A percentile compares a stretch with the other conserved stretches of the same genome.
phyloP scores from a whole-genome alignment of 176 grass and related monocot genomes.

The Paspalum notatum region DNA sequence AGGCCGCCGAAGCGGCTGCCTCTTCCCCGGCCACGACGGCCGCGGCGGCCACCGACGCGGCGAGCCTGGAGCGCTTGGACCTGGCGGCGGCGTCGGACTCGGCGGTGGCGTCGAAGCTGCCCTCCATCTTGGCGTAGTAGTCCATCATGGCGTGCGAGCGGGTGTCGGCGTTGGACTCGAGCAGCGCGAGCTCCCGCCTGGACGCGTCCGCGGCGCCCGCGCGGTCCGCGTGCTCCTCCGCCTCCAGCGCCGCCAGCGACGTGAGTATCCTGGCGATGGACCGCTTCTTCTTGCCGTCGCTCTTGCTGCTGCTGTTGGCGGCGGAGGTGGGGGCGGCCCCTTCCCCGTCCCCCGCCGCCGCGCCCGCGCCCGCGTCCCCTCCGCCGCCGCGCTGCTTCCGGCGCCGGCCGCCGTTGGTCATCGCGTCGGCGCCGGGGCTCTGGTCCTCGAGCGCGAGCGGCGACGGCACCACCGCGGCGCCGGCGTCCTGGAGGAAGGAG shows the following conservation, averaged over 20 bases:
- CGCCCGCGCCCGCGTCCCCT: neutral
- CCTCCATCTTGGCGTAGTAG: slow-evolving; percentile 76
- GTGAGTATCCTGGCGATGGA: slow-evolving; percentile 75
- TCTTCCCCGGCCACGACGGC: slow-evolving; percentile 20
- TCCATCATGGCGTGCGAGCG: slow-evolving; percentile 70
- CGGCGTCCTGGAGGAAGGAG: slow-evolving; percentile 70
- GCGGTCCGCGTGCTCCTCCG: slow-evolving; percentile 64
- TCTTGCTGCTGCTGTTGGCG: neutral
- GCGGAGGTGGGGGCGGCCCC: too few species aligned
- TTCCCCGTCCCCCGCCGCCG: neutral
- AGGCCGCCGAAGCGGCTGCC: neutral
- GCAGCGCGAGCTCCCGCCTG: slow-evolving; percentile 64
- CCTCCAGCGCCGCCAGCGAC: slow-evolving; percentile 70
- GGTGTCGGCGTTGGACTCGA: slow-evolving; percentile 67
- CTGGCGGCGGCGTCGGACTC: slow-evolving; percentile 50
- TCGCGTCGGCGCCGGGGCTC: slow-evolving; percentile 36
- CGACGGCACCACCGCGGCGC: neutral
- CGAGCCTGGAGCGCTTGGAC: slow-evolving; percentile 49
- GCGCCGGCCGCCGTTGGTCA: slow-evolving; percentile 56
- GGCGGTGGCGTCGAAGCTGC: slow-evolving; percentile 59
- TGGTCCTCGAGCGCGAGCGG: slow-evolving; percentile 26
- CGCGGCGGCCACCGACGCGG: slow-evolving; percentile 9
- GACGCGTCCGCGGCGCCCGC: slow-evolving; percentile 49
- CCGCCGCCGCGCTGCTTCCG: slow-evolving; percentile 38
- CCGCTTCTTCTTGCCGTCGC: slow-evolving; percentile 71